Conservation (phyloP, 768 basidiomycete genomes). For the Boletus barrowsii region DNA sequence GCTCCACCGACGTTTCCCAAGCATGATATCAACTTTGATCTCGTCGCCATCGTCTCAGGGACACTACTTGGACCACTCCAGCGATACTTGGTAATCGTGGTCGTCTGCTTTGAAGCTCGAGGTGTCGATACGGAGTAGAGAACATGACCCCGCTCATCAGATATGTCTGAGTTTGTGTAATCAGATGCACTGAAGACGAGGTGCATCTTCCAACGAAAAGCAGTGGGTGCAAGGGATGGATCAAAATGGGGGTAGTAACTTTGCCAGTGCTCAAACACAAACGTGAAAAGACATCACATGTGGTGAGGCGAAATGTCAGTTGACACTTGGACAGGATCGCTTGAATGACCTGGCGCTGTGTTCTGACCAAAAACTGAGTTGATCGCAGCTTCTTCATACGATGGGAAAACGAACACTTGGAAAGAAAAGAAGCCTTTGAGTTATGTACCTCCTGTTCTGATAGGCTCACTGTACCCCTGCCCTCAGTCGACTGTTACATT, state of each 20-base stretch:
- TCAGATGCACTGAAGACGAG: slow-evolving; percentile 22
- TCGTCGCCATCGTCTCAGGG: slow-evolving; percentile 31
- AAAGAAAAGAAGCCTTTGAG: too few relatives aligned
- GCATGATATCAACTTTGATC: slow-evolving; percentile 22
- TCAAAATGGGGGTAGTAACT: background rate
- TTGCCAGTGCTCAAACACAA: background rate
- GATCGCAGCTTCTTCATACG: too few relatives aligned
- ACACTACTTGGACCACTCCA: slow-evolving; percentile 19
- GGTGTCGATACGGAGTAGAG: slow-evolving; percentile 23
- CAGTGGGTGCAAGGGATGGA: background rate
- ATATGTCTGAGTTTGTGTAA: slow-evolving; percentile 19
- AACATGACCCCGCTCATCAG: slow-evolving; percentile 14
- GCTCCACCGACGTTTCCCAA: slow-evolving; percentile 20
- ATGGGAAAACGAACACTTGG: too few relatives aligned
- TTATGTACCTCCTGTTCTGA: too few relatives aligned
- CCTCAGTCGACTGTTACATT: too few relatives aligned
- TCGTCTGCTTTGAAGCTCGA: slow-evolving; percentile 12
- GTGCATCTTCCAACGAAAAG: slow-evolving; percentile 9
- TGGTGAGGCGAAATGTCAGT: slow-evolving; percentile 12
- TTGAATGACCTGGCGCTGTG: too few relatives aligned
- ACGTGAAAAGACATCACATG: slow-evolving; percentile 10
- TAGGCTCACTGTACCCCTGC: too few relatives aligned
- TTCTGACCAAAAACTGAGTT: too few relatives aligned
- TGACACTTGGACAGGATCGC: background rate
- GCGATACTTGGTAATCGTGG: slow-evolving; percentile 24